phyloP scores from a whole-genome alignment of 192 early-diverging fungal genomes.

The Haplosporangium gracile region DNA sequence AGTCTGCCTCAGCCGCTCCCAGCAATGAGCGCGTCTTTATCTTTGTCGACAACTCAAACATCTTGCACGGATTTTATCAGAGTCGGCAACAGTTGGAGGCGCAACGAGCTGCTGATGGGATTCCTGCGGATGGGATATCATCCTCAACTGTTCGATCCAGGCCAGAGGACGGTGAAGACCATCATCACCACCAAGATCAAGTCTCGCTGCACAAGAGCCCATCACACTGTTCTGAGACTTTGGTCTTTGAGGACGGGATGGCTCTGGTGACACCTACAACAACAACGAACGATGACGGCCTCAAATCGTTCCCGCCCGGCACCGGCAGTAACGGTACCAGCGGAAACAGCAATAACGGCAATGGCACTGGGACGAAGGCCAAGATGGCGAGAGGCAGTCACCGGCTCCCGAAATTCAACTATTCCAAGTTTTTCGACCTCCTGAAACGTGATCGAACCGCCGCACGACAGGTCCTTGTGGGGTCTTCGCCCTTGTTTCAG shows the following conservation, averaged over 20 bases:
- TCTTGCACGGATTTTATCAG: slow-evolving; percentile 56
- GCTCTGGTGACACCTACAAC: not conserved
- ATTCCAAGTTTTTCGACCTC: slow-evolving; percentile 47
- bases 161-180: not conserved
- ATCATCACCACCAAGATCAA: too few species aligned
- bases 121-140: not conserved
- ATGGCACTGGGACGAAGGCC: not conserved
- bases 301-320: not conserved
- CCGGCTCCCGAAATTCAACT: slow-evolving; percentile 43
- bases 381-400: slow-evolving; percentile 24
- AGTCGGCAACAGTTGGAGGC: slow-evolving; percentile 16
- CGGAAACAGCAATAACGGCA: not conserved
- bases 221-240: not conserved
- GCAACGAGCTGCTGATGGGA: not conserved
- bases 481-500: slow-evolving; percentile 59
- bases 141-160: not conserved
- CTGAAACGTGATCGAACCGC: slow-evolving; percentile 39
- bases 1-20: not conserved
- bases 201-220: not conserved
- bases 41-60: slow-evolving; percentile 66
- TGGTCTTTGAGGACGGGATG: not conserved
- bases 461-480: slow-evolving; percentile 55
- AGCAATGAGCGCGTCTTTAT: slow-evolving; percentile 38
- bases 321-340: not conserved
- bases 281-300: not conserved